A percentile compares a stretch with the other conserved stretches of the same genome.
phyloP scores from a whole-genome alignment of 805 yeast genomes.

The Candida ponderosae region DNA sequence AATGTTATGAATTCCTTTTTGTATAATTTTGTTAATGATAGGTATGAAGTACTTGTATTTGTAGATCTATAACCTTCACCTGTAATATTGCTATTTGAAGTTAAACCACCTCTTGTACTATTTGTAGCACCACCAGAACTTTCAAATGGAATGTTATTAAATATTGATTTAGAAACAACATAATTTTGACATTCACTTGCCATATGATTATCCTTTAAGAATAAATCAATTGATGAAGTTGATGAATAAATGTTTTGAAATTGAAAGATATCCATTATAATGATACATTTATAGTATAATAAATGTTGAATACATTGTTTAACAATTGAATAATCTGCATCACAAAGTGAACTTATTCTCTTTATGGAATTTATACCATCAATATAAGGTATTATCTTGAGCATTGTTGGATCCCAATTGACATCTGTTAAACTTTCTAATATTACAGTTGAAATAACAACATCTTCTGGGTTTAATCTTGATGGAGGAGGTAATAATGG shows the following conservation, averaged over 20 bases:
- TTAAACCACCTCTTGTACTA: not conserved
- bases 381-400: conserved; percentile 76
- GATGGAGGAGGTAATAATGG: conserved; percentile 83
- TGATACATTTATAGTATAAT: conserved; percentile 81
- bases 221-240: conserved; percentile 64
- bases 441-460: conserved; percentile 84
- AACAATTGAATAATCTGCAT: conserved; percentile 72
- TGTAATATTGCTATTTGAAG: conserved; percentile 2
- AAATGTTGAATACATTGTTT: conserved; percentile 86
- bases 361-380: conserved; percentile 83
- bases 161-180: conserved; percentile 41
- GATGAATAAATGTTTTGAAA: conserved; percentile 86
- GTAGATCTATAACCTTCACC: conserved; percentile 2
- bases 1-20: conserved; percentile 20
- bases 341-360: conserved; percentile 68
- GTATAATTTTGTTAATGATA: conserved; percentile 1
- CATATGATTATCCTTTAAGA: conserved; percentile 56
- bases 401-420: conserved; percentile 97
- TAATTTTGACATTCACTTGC: conserved; percentile 83
- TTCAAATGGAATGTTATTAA: conserved; percentile 27
- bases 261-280: conserved; percentile 81
- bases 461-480: conserved; percentile 70
- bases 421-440: conserved; percentile 70
- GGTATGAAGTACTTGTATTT: conserved; percentile 1
- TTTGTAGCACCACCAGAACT: not conserved